Base-by-base conservation (phyloP, 192 early-diverging fungal genomes). In the Ambispora gerdemannii region DNA sequence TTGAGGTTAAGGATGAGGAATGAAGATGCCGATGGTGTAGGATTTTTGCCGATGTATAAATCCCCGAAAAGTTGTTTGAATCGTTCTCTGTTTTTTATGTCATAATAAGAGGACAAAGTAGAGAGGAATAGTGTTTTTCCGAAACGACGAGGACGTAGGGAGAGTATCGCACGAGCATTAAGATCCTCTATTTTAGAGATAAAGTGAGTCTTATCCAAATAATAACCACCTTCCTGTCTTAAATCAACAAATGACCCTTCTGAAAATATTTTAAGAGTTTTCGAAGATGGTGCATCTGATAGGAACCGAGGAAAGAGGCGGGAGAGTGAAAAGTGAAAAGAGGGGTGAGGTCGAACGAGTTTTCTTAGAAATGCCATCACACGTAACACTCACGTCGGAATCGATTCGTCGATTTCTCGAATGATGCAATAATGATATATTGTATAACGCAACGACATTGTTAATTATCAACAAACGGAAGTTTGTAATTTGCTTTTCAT, bases 161-260 rank as follows among this genome's bases (percentile, higher is more conserved):
- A 65, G 33, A 65, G 63, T 43, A 65, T 65, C 38, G 63, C 63
- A 43, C n/a, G 38, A 25, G 63, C 36, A 50, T 49, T 19, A 47
- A 65, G 63, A 65, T 43, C 25, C 27, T 65, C 38, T 65, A 65
- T 65, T 65, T 65, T 65, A 65, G 63, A 27, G 33, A 65, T 65
- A 25, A 65, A 65, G 38, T 65, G 63, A 65, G 38, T 65, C 63
- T 65, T 65, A 65, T 65, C 63, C 27, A 43, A 50, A 65, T 65
- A 65, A 65, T 65, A 65, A 25, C 43, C 36, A 49, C 38, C 25
- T 28, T 51, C 50, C 25, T 51, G 0, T 28, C 25, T 49, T 19
- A 66, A 66, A 27, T 66, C 47, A 49, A 30, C 27, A 50, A 65
- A 65, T 25, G 38, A 65, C 25, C 43, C 63, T 65, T 35, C 50